phyloP scores from a whole-genome alignment of 2,329 filamentous ascomycete species.

The Aspergillus novoparasiticus region DNA sequence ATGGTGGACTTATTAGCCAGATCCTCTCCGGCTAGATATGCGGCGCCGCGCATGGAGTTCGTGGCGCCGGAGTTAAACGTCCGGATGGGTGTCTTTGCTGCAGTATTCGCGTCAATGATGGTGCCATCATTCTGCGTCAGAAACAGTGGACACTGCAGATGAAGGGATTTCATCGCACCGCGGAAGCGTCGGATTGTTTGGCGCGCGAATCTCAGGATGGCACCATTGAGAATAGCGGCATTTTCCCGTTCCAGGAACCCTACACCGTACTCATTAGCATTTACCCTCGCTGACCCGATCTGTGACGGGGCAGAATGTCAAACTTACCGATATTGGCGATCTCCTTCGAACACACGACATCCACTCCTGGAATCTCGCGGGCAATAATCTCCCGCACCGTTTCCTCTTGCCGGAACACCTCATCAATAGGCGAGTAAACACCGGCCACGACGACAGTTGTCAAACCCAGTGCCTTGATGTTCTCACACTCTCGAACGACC shows the following conservation, averaged over 20 bases:
- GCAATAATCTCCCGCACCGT: neutral
- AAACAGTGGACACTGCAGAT: conserved; percentile 46
- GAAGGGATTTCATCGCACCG: conserved; percentile 48
- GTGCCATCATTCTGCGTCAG: conserved; percentile 58
- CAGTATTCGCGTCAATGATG: conserved; percentile 49
- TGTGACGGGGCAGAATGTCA: conserved; percentile 14
- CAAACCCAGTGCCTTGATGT: neutral
- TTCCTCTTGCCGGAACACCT: neutral
- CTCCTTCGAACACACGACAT: neutral
- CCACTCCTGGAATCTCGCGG: neutral
- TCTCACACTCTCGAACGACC: neutral
- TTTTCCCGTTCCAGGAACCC: conserved; percentile 56
- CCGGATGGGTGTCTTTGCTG: conserved; percentile 52
- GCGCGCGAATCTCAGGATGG: conserved; percentile 41
- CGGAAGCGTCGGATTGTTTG: conserved; percentile 35
- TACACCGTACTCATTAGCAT: neutral
- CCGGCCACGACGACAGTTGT: neutral
- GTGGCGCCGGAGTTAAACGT: conserved; percentile 56
- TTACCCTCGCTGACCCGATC: conserved; percentile 42
- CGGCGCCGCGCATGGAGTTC: conserved; percentile 55
- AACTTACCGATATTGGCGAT: neutral
- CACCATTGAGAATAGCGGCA: conserved; percentile 54
- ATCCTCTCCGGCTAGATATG: neutral
- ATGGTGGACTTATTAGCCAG: conserved; percentile 29
- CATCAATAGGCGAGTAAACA: neutral